Base-by-base conservation (phyloP, 305 asterid genomes). In the Euphrasia arctica region DNA sequence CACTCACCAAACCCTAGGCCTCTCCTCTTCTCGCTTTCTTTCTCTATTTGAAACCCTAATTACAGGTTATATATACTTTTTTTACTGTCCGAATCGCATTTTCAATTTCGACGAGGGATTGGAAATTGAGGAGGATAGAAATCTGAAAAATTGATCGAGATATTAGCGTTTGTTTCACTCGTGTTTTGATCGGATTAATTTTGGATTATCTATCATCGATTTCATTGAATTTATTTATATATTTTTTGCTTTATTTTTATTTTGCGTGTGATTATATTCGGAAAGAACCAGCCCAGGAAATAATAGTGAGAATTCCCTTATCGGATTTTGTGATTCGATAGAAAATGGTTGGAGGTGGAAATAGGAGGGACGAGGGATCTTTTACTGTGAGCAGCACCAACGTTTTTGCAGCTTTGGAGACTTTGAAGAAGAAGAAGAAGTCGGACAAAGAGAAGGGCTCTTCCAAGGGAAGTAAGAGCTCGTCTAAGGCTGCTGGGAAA, bases 321-420 rank as follows among this genome's bases (percentile, higher is more conserved):
- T 45, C 5, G 4, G 15, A 11, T 10, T 12, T 67, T 68, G 31
- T 32, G 48, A 54, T 56, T 39, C 22, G 27, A 31, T 31, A 15
- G 80, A 77, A 77, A 70, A 83, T 83, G 85, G 85, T 75, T 22
- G 90, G 87, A 71, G 79, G 90, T 65, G 90, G 85, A 56, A 82
- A 72, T 58, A 75, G 81, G 75, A 80, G 87, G 68, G 78, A 74
- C 18, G 90, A 81, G 68, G 90, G 85, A 64, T 78, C 84, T 1
- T 72, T 76, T 62, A 68, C 76, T n/a, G 81, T 79, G 75, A 77
- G 69, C 78, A 79, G 67, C 72, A 77, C 73, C 63, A 83, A 83
- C 60, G 90, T 79, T 65, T 83, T 83, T 75, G 90, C 90, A 31
- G 90, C 90, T 42, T 57, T 83, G 51, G 90, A 73, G 15, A 81